phyloP scores from a whole-genome alignment of 2,329 filamentous ascomycete genomes.

The Neonectria coccinea region DNA sequence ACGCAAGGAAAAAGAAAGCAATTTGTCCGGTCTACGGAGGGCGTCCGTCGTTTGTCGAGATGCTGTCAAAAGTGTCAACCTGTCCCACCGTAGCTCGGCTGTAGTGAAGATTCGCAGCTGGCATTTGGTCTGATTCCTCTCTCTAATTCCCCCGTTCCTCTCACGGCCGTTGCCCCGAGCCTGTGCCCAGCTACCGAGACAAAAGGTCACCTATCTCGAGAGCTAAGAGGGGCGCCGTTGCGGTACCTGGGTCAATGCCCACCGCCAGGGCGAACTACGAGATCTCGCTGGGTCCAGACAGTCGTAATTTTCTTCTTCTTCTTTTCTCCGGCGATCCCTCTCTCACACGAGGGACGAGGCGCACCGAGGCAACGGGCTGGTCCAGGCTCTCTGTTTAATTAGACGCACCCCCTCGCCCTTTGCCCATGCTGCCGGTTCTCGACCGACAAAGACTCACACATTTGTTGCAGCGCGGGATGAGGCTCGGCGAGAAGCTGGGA shows the following conservation, averaged over 20 bases:
- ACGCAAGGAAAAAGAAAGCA: neutral
- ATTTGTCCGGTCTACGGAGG: slow-evolving; percentile 3
- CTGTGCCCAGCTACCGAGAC: neutral
- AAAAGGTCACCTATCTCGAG: slow-evolving; percentile 1
- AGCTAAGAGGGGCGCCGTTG: slow-evolving; percentile 13
- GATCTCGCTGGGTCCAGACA: neutral
- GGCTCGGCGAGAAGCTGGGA: neutral
- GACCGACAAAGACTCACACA: neutral
- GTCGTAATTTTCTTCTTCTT: neutral
- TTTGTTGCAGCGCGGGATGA: neutral
- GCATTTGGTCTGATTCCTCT: slow-evolving; percentile 36
- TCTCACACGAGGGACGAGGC: slow-evolving; percentile 1
- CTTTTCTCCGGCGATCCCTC: neutral
- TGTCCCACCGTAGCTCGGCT: neutral
- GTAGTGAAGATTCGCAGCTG: slow-evolving; percentile 33
- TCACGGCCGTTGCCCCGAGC: neutral
- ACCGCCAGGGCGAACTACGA: slow-evolving; percentile 7
- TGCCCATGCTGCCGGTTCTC: neutral
- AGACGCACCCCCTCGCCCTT: neutral
- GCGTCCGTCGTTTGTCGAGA: slow-evolving; percentile 7
- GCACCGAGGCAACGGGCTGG: neutral
- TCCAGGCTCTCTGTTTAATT: neutral
- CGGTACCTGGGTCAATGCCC: slow-evolving; percentile 8
- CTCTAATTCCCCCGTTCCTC: slow-evolving; percentile 31
- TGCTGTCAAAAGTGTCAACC: neutral